phyloP scores from a whole-genome alignment of 345 rosid species.

The Moringa oleifera region DNA sequence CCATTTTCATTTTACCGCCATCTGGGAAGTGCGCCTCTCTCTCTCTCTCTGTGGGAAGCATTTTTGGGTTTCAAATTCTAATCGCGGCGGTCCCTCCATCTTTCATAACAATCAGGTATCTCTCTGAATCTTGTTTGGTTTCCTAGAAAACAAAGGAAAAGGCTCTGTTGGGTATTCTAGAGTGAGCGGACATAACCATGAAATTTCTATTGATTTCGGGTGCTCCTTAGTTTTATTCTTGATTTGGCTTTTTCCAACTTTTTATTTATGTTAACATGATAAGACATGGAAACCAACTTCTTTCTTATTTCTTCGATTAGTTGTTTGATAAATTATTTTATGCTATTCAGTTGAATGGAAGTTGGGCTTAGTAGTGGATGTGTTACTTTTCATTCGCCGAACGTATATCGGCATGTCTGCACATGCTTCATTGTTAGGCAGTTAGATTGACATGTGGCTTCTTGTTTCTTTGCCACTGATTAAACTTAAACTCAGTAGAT shows the following conservation, averaged over 20 bases:
- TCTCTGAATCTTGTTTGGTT: neutral
- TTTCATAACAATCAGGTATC: neutral
- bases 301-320: too few relatives aligned
- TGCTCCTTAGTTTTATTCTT: neutral
- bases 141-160: neutral
- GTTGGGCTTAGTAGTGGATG: too few relatives aligned
- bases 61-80: neutral
- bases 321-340: too few relatives aligned
- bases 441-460: too few relatives aligned
- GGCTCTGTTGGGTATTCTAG: neutral
- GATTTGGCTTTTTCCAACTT: neutral
- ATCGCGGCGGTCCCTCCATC: neutral
- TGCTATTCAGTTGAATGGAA: too few relatives aligned
- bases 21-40: neutral
- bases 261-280: neutral
- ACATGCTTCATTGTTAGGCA: too few relatives aligned
- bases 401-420: neutral
- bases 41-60: neutral
- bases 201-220: neutral
- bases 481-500: too few relatives aligned
- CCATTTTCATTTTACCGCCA: neutral
- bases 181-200: neutral
- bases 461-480: too few relatives aligned
- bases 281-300: neutral
- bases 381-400: neutral